These are phyloP conservation scores for Globisporangium paroecandrum DNA, from an alignment of 352 stramenopile genomes.

Conservation along the genomic window DNA sequence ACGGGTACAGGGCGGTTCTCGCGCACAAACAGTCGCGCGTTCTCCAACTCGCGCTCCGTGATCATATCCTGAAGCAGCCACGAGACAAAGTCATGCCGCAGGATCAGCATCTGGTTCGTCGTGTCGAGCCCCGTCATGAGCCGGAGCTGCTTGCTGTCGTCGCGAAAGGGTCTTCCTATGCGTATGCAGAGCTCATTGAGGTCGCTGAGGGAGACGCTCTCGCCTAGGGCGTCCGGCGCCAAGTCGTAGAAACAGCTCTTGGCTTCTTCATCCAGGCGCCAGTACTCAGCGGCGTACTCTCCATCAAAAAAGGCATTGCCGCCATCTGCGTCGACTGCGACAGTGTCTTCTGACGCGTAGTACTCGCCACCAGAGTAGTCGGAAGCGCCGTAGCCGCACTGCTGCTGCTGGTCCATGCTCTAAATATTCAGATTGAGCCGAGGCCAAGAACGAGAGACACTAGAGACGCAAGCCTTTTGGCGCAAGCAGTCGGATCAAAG, in stretches of 20 bases:
- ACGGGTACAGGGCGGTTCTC: constrained; percentile 18
- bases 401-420: constrained; percentile 3
- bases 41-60: constrained; percentile 22
- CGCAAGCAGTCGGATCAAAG: background rate
- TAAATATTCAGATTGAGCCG: background rate
- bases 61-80: constrained; percentile 49
- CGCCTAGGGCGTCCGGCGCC: constrained; percentile 27
- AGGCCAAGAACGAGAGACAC: background rate
- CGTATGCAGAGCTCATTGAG: constrained; percentile 46
- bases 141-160: constrained; percentile 39
- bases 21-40: constrained; percentile 8
- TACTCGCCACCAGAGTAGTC: background rate
- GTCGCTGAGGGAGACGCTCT: constrained; percentile 34
- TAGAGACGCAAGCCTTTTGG: background rate
- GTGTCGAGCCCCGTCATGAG: constrained; percentile 59
- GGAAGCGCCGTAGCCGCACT: background rate
- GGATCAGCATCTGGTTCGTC: constrained; percentile 53
- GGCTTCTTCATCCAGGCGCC: constrained; percentile 47
- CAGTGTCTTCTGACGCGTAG: constrained; percentile 11
- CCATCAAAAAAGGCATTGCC: background rate
- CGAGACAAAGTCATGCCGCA: constrained; percentile 44
- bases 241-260: constrained; percentile 34
- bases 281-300: constrained; percentile 40
- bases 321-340: background rate
- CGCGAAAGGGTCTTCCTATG: constrained; percentile 35